Evolutionary conservation across 192 early-diverging fungal genomes (phyloP).

Genomic region (Backusella macrospora): DNA sequence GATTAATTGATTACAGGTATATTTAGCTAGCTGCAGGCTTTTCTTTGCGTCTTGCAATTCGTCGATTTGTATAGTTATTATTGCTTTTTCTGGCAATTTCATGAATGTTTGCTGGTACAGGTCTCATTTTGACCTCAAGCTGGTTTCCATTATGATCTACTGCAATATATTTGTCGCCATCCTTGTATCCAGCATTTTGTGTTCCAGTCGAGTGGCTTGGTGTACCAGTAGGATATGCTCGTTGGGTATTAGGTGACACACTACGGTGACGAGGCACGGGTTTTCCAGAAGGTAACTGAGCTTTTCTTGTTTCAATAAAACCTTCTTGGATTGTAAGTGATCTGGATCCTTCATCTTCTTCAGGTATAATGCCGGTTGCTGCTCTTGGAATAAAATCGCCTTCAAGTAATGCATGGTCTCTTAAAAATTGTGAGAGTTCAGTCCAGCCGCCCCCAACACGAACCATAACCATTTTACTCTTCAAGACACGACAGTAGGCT

Average conservation of each 20-base stretch:
- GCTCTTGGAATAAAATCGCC: constrained; percentile 36
- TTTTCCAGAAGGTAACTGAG: constrained; percentile 15
- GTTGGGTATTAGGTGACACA: constrained; percentile 2
- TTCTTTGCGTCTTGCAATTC: constrained; percentile 17
- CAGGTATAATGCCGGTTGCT: constrained; percentile 10
- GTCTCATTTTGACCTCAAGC: constrained; percentile 40
- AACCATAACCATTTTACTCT: constrained; percentile 68
- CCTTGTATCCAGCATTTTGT: constrained; percentile 27
- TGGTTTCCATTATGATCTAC: constrained; percentile 37
- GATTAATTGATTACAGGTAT: neutral
- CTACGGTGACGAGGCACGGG: neutral
- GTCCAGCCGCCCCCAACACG: constrained; percentile 62
- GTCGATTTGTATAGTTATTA: constrained; percentile 20
- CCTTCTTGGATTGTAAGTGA: constrained; percentile 31
- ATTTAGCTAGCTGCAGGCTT: neutral
- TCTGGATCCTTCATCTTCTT: constrained; percentile 24
- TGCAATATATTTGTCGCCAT: constrained; percentile 39
- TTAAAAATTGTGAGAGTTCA: constrained; percentile 40
- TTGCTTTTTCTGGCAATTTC: neutral
- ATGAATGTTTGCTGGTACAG: neutral
- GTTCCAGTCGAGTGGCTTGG: neutral
- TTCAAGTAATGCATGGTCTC: constrained; percentile 41
- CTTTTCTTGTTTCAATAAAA: constrained; percentile 29
- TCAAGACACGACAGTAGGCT: constrained; percentile 65
- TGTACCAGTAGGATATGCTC: neutral